Evolutionary conservation across 306 rosid species (phyloP), one percentile per base, ranked within the genome.

Genomic region (Pterocarpus santalinus): DNA sequence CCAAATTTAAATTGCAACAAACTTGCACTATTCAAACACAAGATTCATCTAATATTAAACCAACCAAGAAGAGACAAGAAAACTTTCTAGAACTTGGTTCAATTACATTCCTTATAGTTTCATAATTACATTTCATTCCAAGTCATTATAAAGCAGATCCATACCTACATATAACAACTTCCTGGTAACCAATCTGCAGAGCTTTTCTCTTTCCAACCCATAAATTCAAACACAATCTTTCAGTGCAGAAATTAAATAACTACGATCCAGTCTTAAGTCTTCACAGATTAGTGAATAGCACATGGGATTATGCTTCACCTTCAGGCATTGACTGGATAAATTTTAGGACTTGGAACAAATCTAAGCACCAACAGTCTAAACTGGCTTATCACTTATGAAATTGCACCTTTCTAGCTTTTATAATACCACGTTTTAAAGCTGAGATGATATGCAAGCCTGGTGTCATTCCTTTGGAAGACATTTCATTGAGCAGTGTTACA

Each of bases 391-490:
- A 63, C 35, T 73, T 71, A 13, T 7, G 47, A 83, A 92, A 81
- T 69, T 86, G 72, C 77, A 86, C 79, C 85, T 81, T 87, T 69
- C 75, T 86, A 79, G 91, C 91, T 86, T 87, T 90, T 17, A 84
- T 14, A 85, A 91, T 82, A 77, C 89, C 81, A 56, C 47, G 89
- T 30, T 79, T 79, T 36, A 94, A 73, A 82, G 88, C 84, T 22
- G 83, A 44, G 38, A 72, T 60, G 13, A 69, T 49, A 13, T 34
- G 62, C 39, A 30, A 32, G 76, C 76, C 86, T 12, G 89, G 91
- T 17, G 8, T 61, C 61, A 90, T 80, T 82, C 97, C 93, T 67
- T 77, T 87, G 11, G 82, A 82, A 70, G 68, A 78, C 93, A 92
- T 94, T 63, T 90, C 91, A 63, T 87, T 49, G 51, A 80, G 72